Conservation (phyloP, 2,329 filamentous ascomycete genomes). For the Paramyrothecium roridum region DNA sequence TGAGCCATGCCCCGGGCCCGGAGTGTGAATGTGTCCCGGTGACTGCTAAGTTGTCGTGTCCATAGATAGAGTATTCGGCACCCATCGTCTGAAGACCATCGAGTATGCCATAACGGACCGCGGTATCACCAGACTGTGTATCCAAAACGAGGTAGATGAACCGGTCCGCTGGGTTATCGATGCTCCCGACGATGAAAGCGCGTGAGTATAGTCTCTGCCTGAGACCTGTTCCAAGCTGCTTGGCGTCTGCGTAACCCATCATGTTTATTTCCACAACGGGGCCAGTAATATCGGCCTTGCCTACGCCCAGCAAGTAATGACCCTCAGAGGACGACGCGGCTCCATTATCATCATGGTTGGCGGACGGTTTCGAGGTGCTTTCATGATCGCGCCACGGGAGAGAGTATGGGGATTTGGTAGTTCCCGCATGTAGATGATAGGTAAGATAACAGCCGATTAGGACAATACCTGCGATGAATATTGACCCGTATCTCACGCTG, state of each 20-base stretch:
- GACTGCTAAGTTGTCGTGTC: conserved; percentile 77
- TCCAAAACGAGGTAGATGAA: conserved; percentile 89
- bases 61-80: conserved; percentile 66
- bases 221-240: conserved; percentile 77
- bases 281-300: conserved; percentile 56
- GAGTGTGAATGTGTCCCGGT: conserved; percentile 90
- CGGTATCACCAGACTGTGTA: conserved; percentile 81
- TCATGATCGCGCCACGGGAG: neutral
- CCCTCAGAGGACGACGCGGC: conserved; percentile 2
- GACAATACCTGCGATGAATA: neutral
- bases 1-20: conserved; percentile 86
- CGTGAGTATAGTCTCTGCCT: conserved; percentile 83
- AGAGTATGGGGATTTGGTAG: neutral
- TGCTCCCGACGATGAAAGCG: conserved; percentile 78
- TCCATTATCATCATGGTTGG: neutral
- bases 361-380: neutral
- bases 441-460: neutral
- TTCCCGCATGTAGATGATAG: neutral
- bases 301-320: conserved; percentile 47
- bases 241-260: conserved; percentile 80
- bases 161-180: conserved; percentile 61
- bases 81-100: conserved; percentile 67
- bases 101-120: conserved; percentile 78
- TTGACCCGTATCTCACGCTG: neutral
- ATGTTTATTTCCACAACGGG: conserved; percentile 87